phyloP scores from a whole-genome alignment of 2,329 filamentous ascomycete genomes.

The Zymoseptoria tritici region DNA sequence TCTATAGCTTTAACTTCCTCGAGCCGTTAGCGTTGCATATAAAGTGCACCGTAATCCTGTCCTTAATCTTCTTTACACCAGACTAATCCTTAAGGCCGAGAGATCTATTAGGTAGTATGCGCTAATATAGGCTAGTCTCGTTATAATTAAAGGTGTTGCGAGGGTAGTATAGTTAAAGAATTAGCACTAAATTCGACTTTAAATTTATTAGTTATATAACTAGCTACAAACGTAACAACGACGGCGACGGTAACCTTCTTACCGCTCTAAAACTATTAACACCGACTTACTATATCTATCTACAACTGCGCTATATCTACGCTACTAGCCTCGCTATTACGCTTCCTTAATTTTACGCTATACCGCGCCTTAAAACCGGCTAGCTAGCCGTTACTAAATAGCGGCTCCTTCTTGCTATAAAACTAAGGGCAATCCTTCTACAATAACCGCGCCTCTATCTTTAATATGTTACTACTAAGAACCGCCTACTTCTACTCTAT shows the following conservation, averaged over 20 bases:
- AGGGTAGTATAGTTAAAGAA: background rate
- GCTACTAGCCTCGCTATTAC: constrained; percentile 3
- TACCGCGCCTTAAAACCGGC: background rate
- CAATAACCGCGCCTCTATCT: background rate
- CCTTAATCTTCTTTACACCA: too few species aligned
- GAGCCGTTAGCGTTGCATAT: too few species aligned
- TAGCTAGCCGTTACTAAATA: background rate
- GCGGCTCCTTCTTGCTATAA: background rate
- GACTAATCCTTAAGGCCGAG: too few species aligned
- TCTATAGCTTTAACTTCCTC: too few species aligned
- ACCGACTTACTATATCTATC: background rate
- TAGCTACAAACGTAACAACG: too few species aligned
- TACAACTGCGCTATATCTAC: background rate
- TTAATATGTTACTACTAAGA: too few species aligned
- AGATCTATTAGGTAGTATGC: too few species aligned
- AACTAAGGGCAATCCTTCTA: background rate
- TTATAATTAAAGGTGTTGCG: background rate
- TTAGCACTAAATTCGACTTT: background rate
- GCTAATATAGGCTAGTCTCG: background rate
- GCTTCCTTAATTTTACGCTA: background rate
- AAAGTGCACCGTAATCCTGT: too few species aligned
- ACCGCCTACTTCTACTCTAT: background rate
- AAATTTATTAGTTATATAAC: background rate
- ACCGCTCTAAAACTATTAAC: too few species aligned
- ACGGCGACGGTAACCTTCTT: background rate